These are phyloP conservation scores for Jatropha curcas DNA, from an alignment of 345 rosid species.

Conservation along the genomic window DNA sequence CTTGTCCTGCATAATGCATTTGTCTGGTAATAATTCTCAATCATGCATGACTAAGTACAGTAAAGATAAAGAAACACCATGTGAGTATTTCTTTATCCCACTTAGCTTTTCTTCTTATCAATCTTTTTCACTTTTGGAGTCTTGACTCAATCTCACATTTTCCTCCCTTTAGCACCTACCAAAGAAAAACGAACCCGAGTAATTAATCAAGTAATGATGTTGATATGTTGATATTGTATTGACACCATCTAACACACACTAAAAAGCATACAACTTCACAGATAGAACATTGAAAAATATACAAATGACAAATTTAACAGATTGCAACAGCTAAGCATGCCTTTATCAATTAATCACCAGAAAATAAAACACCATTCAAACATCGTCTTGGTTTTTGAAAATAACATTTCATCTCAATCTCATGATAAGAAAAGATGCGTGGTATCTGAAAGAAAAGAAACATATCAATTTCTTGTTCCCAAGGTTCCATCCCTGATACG, in stretches of 20 bases:
- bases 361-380: not conserved
- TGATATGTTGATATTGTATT: conserved; percentile 8
- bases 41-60: conserved; percentile 52
- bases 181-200: conserved; percentile 23
- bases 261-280: not conserved
- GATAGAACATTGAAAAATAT: not conserved
- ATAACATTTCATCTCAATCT: not conserved
- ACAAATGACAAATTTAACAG: not conserved
- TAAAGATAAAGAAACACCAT: conserved; percentile 31
- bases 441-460: conserved; percentile 7
- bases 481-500: conserved; percentile 6
- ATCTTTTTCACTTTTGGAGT: conserved; percentile 24
- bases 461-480: conserved; percentile 8
- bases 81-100: conserved; percentile 27
- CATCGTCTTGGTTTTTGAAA: not conserved
- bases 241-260: conserved; percentile 6
- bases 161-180: conserved; percentile 22
- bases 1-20: conserved; percentile 32
- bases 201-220: conserved; percentile 14
- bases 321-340: not conserved
- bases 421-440: conserved; percentile 2
- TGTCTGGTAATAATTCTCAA: conserved; percentile 37
- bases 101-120: conserved; percentile 30
- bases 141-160: conserved; percentile 31
- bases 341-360: not conserved